A percentile compares a stretch with the other conserved stretches of the same genome.
These are phyloP conservation scores for Ascochyta lentis DNA, from an alignment of 2,329 filamentous ascomycete species.

Conservation along the genomic window DNA sequence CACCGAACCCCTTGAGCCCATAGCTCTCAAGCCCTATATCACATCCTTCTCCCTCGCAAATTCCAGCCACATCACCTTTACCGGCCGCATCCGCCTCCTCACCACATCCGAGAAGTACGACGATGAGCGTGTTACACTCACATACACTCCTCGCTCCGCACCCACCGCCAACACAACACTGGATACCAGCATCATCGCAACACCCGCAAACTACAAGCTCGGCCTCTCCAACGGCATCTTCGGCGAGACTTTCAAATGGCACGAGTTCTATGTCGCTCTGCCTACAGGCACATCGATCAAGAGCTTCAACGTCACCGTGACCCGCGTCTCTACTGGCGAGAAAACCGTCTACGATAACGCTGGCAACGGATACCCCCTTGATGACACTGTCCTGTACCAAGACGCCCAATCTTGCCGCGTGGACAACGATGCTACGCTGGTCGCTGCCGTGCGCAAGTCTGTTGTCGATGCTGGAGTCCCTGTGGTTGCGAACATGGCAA, in stretches of 20 bases:
- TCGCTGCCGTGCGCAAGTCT: conserved; percentile 11
- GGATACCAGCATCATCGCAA: conserved; percentile 3
- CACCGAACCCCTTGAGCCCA: conserved; percentile 26
- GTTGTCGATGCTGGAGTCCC: neutral
- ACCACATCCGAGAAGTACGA: conserved; percentile 3
- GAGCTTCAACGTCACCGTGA: conserved; percentile 8
- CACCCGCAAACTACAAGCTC: neutral
- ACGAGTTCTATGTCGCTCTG: conserved; percentile 10
- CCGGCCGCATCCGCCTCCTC: conserved; percentile 27
- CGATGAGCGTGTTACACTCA: conserved; percentile 8
- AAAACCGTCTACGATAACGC: conserved; percentile 7
- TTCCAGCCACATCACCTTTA: conserved; percentile 22
- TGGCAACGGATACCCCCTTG: conserved; percentile 4
- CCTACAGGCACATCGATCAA: conserved; percentile 5
- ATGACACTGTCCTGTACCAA: conserved; percentile 11
- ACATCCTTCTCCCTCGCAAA: conserved; percentile 13
- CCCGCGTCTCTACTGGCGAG: conserved; percentile 5
- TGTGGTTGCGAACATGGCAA: conserved; percentile 4
- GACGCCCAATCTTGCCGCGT: conserved; percentile 9
- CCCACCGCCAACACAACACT: conserved; percentile 5
- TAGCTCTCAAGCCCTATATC: conserved; percentile 29
- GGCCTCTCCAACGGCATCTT: conserved; percentile 6
- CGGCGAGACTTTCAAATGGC: conserved; percentile 12
- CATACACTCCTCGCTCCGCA: conserved; percentile 1
- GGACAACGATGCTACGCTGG: neutral